These are phyloP conservation scores for Phytophthora hybrid DNA, from an alignment of 352 stramenopile species.

Conservation along the genomic window DNA sequence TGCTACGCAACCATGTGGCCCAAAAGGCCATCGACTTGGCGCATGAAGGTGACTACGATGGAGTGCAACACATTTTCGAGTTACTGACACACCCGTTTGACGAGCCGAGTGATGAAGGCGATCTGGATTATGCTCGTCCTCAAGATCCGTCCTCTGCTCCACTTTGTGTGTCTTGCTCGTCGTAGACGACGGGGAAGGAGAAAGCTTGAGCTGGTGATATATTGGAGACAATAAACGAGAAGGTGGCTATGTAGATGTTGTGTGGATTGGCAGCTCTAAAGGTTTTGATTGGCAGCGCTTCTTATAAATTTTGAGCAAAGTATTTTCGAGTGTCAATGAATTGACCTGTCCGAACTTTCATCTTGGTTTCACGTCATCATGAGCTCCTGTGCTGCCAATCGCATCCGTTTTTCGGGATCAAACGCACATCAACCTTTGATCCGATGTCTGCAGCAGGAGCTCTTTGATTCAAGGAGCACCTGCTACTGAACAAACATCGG, in stretches of 20 bases:
- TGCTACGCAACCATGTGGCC: constrained; percentile 91
- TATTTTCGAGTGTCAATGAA: background rate
- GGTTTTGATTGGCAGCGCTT: no score
- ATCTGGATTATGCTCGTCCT: constrained; percentile 63
- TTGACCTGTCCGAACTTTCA: no score
- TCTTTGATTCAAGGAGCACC: no score
- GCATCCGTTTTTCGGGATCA: no score
- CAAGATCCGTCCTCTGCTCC: constrained; percentile 54
- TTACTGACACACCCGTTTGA: constrained; percentile 79
- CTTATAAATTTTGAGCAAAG: background rate
- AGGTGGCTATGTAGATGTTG: background rate
- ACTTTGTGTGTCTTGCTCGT: constrained; percentile 89
- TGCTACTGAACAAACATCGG: no score
- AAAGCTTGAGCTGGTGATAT: background rate
- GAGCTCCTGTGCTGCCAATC: background rate
- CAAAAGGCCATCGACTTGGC: constrained; percentile 90
- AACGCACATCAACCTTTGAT: no score
- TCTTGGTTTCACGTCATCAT: no score
- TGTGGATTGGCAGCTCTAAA: no score
- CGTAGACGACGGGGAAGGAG: constrained; percentile 36
- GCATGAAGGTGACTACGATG: constrained; percentile 66
- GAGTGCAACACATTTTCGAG: constrained; percentile 76
- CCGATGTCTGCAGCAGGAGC: no score
- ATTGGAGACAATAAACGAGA: background rate
- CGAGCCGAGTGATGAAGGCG: constrained; percentile 39